Evolutionary conservation across 2,329 filamentous ascomycete species (phyloP).

Genomic region (Penicillium hordei): DNA sequence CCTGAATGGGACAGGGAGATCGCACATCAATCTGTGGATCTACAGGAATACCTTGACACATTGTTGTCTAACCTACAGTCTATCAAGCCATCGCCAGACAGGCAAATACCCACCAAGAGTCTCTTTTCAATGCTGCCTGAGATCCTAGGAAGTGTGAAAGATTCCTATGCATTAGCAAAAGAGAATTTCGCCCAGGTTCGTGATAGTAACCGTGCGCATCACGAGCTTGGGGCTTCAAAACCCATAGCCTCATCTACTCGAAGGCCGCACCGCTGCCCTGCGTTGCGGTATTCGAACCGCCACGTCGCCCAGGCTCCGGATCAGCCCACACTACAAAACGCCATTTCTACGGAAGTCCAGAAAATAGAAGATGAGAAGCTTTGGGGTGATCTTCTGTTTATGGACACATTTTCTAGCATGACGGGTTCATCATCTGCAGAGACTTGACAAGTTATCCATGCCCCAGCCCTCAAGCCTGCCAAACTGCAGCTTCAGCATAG

Average conservation of each 20-base stretch:
- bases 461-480: background rate
- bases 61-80: slow-evolving; percentile 2
- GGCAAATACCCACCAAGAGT: slow-evolving; percentile 13
- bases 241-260: slow-evolving; percentile 2
- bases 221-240: background rate
- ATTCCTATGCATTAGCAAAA: slow-evolving; percentile 14
- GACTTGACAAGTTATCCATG: background rate
- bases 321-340: background rate
- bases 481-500: background rate
- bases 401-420: slow-evolving; percentile 7
- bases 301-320: slow-evolving; percentile 2
- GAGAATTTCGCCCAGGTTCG: background rate
- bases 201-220: background rate
- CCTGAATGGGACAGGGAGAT: slow-evolving; percentile 15
- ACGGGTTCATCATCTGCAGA: background rate
- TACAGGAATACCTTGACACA: slow-evolving; percentile 10
- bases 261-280: slow-evolving; percentile 16
- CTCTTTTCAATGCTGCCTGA: slow-evolving; percentile 18
- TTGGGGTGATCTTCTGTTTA: slow-evolving; percentile 7
- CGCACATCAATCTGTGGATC: slow-evolving; percentile 14
- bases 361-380: slow-evolving; percentile 9
- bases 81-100: slow-evolving; percentile 8
- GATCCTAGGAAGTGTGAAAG: slow-evolving; percentile 17
- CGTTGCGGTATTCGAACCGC: slow-evolving; percentile 14
- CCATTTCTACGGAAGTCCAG: slow-evolving; percentile 9